Base-by-base conservation (phyloP, 441 rosid genomes). In the Bocquillonia castaneifolia region DNA sequence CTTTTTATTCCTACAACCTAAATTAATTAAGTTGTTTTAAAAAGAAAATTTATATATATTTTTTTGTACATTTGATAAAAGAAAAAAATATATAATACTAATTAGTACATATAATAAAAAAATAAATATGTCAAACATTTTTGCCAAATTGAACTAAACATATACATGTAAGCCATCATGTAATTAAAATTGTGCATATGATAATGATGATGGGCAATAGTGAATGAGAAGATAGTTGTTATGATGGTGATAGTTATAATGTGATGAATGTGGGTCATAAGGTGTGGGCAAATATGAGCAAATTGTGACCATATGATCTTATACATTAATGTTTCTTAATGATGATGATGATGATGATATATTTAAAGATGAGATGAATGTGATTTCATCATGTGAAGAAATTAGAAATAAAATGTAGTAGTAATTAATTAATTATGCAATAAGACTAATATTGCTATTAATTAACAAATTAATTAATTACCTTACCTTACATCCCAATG, bases 401-500 rank as follows among this genome's bases (percentile, higher is more conserved):
- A 34, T 32, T 8, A 29, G 26, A 34, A 12, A 7, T n/a, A n/a
- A n/a, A n/a, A n/a, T n/a, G n/a, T n/a, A n/a, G n/a, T n/a, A n/a
- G n/a, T n/a, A n/a, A n/a, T n/a, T n/a, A n/a, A n/a, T n/a, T n/a
- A n/a, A n/a, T n/a, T n/a, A n/a, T n/a, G n/a, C n/a, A n/a, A n/a
- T n/a, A n/a, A n/a, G n/a, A n/a, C n/a, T n/a, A n/a, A n/a, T n/a
- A n/a, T n/a, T n/a, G n/a, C n/a, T 36, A 25, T 3, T 15, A 58
- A n/a, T 29, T 10, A 52, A 59, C 17, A 18, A 69, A 47, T 26
- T 47, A 22, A 36, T 29, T 39, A 22, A 23, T 32, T 42, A 47
- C 32, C 79, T 81, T 48, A 86, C 96, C 96, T 87, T 90, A 51
- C 96, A 90, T 42, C 92, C 96, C 67, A 90, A 74, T 37, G 96